Conservation (phyloP, 108 stramenopile species). For the Cyclotella kingstonii region DNA sequence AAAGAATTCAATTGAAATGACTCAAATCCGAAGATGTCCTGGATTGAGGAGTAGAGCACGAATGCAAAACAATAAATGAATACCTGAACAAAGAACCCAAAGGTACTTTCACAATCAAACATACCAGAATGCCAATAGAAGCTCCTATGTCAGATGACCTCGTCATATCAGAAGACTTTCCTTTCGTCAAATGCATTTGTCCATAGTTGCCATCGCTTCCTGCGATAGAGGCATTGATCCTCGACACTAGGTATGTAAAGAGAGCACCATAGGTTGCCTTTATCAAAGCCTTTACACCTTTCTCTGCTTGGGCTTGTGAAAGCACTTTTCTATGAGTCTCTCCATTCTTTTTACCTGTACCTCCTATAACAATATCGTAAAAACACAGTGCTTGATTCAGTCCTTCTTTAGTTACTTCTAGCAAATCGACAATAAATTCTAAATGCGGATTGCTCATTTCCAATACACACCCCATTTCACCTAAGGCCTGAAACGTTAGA, state of each 20-base stretch:
- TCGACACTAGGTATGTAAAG: slow-evolving; percentile 59
- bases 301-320: slow-evolving; percentile 52
- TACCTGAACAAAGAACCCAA: neutral
- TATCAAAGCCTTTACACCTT: slow-evolving; percentile 71
- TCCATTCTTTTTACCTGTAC: neutral
- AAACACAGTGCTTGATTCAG: slow-evolving; percentile 48
- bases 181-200: neutral
- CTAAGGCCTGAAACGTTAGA: slow-evolving; percentile 55
- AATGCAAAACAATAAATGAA: slow-evolving; percentile 14
- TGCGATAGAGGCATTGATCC: slow-evolving; percentile 75
- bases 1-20: slow-evolving; percentile 77
- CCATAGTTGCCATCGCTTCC: slow-evolving; percentile 7
- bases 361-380: slow-evolving; percentile 33
- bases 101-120: neutral
- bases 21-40: slow-evolving; percentile 94
- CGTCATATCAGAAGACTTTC: neutral
- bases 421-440: slow-evolving; percentile 29
- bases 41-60: neutral
- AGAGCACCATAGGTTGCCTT: slow-evolving; percentile 75
- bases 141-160: slow-evolving; percentile 6
- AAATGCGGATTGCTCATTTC: slow-evolving; percentile 66
- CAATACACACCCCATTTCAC: slow-evolving; percentile 48
- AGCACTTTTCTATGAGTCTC: slow-evolving; percentile 42
- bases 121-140: slow-evolving; percentile 61
- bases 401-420: slow-evolving; percentile 38